Conservation (phyloP, 1,284 basidiomycete genomes). For the Cryptococcus sp. region DNA sequence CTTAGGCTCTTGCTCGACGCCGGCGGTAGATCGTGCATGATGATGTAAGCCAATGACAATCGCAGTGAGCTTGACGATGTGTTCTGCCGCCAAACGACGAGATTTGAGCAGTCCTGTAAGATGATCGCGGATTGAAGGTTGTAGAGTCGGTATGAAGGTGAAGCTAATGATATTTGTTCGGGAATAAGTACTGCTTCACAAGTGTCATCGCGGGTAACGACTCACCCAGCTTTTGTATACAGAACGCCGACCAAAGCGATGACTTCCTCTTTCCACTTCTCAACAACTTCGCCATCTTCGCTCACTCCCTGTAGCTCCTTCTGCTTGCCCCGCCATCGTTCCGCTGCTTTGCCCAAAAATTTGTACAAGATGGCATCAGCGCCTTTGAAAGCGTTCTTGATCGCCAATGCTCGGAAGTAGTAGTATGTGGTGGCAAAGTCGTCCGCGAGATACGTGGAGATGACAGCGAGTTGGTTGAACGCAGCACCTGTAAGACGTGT, state of each 20-base stretch:
- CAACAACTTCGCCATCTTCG: slow-evolving; percentile 54
- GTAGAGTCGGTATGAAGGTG: slow-evolving; percentile 25
- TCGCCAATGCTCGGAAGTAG: slow-evolving; percentile 90
- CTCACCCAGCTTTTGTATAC: slow-evolving; percentile 51
- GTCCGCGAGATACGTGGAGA: slow-evolving; percentile 80
- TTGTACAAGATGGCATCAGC: slow-evolving; percentile 81
- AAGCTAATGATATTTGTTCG: slow-evolving; percentile 40
- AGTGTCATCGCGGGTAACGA: slow-evolving; percentile 18
- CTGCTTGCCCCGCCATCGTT: slow-evolving; percentile 48
- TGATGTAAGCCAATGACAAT: slow-evolving; percentile 76
- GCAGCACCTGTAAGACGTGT: slow-evolving; percentile 65
- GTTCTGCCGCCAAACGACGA: slow-evolving; percentile 71
- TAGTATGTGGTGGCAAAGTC: slow-evolving; percentile 77
- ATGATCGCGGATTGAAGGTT: slow-evolving; percentile 14
- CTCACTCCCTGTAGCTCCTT: slow-evolving; percentile 42
- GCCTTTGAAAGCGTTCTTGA: slow-evolving; percentile 80
- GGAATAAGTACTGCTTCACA: not conserved
- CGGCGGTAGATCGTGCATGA: slow-evolving; percentile 63
- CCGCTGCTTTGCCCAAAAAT: slow-evolving; percentile 66
- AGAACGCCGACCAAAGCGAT: slow-evolving; percentile 61
- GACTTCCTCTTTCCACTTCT: slow-evolving; percentile 68
- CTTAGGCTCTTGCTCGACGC: slow-evolving; percentile 17
- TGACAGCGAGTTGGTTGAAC: slow-evolving; percentile 92
- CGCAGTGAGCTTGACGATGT: slow-evolving; percentile 72
- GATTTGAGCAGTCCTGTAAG: slow-evolving; percentile 61